Base-by-base conservation (phyloP, 495 filamentous ascomycete genomes). In the Neurospora intermedia region DNA sequence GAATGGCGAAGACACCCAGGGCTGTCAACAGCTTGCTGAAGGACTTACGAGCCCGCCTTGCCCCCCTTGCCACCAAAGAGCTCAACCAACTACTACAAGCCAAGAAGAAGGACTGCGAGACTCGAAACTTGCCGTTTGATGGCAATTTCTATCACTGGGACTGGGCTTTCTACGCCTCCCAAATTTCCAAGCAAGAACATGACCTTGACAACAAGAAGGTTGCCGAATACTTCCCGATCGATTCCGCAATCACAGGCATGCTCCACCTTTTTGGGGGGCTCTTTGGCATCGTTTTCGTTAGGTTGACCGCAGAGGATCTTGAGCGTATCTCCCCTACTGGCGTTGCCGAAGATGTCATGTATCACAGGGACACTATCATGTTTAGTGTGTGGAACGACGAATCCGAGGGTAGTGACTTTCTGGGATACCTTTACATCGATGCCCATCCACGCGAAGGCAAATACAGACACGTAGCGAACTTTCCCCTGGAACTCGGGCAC, bases 1-100 rank as follows among this genome's bases (percentile, higher is more conserved):
- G 97, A 88, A 99, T 99, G 96, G 94, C 94, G 72, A 98, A 98
- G 86, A 91, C 89, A 1, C 90, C 94, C 0, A 88, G 93, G 82
- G 93, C 91, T 0, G 96, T 99, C 0, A 84, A 94, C 77, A 88
- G 89, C 71, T 98, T 99, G 82, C 81, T 99, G 23, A 89, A 86
- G 8, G 95, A 97, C 81, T 84, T 99, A 75, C 89, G 93, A 72
- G 81, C 82, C 13, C 88, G 92, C 59, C 84, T 99, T 69, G 87
- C 90, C 2, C 87, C 91, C 18, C 95, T 94, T 35, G 96, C 95
- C 18, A 80, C 85, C 76, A 88, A 91, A 79, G 96, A 99, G 81
- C 89, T 91, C 70, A 82, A 88, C 43, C 87, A 88, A 69, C 83
- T 98, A 46, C 85, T 90, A 70, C 85, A 89, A 71, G 81, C 98